Percentiles rank a stretch among this genome's conserved stretches.
Evolutionary conservation across 139 green algal genomes (phyloP).

Genomic region (Chlorella sp.): DNA sequence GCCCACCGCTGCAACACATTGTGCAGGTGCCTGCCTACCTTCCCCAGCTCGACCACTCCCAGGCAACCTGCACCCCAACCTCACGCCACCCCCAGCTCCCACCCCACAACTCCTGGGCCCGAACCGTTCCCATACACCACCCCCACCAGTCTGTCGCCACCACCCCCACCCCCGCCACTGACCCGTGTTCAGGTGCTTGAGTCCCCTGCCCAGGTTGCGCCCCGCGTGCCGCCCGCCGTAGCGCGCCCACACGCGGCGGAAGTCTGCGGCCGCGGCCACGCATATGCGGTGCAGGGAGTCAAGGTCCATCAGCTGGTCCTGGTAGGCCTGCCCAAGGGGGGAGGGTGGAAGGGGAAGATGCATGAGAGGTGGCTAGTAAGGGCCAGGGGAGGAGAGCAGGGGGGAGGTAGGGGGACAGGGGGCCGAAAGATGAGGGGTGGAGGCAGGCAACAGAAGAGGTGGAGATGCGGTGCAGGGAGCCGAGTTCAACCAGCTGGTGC

Average conservation of each 20-base stretch:
- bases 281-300: constrained; percentile 47
- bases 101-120: not conserved
- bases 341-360: no score
- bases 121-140: no score
- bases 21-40: not conserved
- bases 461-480: no score
- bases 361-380: not conserved
- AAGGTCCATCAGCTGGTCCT: constrained; percentile 49
- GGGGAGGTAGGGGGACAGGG: no score
- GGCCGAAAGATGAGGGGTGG: not conserved
- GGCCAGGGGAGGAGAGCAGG: no score
- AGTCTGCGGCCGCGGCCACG: constrained; percentile 38
- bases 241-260: constrained; percentile 38
- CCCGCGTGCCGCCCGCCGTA: constrained; percentile 40
- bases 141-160: not conserved
- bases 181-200: constrained; percentile 49
- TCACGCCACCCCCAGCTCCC: not conserved
- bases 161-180: not conserved
- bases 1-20: not conserved
- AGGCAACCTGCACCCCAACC: not conserved
- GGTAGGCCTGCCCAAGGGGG: constrained; percentile 36
- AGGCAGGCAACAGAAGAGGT: not conserved
- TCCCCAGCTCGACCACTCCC: not conserved
- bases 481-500: no score
- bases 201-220: constrained; percentile 42